Evolutionary conservation across 768 basidiomycete genomes (phyloP).

Genomic region (Udeniomyces megalosporus): DNA sequence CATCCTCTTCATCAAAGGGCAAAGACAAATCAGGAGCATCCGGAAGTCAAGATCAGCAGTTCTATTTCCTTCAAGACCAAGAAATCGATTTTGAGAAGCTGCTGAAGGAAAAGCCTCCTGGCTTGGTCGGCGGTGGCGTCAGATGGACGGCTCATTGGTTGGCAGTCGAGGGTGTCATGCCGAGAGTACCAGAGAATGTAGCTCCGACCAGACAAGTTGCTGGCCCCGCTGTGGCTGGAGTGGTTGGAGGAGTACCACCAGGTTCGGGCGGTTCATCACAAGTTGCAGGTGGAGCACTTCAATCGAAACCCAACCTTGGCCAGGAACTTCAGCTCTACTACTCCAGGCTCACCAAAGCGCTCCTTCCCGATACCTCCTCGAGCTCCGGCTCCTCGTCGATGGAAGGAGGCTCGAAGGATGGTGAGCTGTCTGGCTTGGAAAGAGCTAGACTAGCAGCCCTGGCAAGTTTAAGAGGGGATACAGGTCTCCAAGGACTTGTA

Average conservation of each 20-base stretch:
- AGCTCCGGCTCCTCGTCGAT: neutral
- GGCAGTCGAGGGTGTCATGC: constrained; percentile 93
- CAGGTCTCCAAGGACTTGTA: constrained; percentile 74
- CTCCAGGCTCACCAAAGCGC: constrained; percentile 66
- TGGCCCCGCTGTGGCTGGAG: neutral
- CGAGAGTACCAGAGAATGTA: constrained; percentile 76
- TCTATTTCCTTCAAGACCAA: constrained; percentile 91
- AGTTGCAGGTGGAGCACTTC: neutral
- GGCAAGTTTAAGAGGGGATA: constrained; percentile 72
- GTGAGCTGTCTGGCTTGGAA: constrained; percentile 29
- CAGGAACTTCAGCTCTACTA: constrained; percentile 91
- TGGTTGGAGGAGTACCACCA: too few relatives aligned
- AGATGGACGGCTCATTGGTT: constrained; percentile 71
- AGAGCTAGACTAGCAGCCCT: constrained; percentile 70
- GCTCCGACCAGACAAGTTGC: neutral
- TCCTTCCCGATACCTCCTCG: constrained; percentile 39
- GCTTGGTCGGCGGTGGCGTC: constrained; percentile 19
- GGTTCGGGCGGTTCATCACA: neutral
- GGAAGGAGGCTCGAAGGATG: neutral
- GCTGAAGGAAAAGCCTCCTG: constrained; percentile 39
- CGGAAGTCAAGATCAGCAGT: constrained; percentile 15
- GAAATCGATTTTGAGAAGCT: constrained; percentile 93
- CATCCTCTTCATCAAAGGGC: neutral
- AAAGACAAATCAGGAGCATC: constrained; percentile 5
- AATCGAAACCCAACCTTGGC: constrained; percentile 64